These are phyloP conservation scores for Fusarium xyrophilum DNA, from an alignment of 2,329 filamentous ascomycete species.

Conservation along the genomic window DNA sequence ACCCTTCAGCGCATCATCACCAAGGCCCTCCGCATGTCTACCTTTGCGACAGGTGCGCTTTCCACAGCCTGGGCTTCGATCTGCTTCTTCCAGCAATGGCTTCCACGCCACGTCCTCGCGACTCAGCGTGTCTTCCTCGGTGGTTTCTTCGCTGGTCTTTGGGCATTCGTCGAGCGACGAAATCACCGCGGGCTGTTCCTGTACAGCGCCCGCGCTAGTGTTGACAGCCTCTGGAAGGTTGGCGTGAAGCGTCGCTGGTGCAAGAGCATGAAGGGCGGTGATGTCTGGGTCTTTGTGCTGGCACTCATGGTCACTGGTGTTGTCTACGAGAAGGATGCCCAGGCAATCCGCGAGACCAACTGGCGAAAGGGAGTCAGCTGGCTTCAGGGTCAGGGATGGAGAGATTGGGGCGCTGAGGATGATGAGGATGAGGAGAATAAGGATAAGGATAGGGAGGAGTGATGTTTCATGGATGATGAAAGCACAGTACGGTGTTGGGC, in stretches of 20 bases:
- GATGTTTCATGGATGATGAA: conserved; percentile 32
- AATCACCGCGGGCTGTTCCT: conserved; percentile 74
- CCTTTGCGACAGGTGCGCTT: conserved; percentile 79
- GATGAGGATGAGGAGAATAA: conserved; percentile 53
- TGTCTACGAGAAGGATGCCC: conserved; percentile 75
- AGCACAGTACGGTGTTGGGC: conserved; percentile 27
- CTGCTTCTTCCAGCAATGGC: conserved; percentile 83
- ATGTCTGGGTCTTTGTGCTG: conserved; percentile 82
- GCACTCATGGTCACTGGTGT: conserved; percentile 80
- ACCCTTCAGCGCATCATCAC: conserved; percentile 71
- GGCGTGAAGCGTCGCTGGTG: conserved; percentile 91
- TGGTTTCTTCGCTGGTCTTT: conserved; percentile 83
- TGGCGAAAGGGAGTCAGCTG: conserved; percentile 77
- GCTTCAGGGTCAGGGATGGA: conserved; percentile 77
- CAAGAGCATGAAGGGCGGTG: conserved; percentile 80
- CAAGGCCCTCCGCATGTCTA: conserved; percentile 74
- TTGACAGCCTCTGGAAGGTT: conserved; percentile 90
- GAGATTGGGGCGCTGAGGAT: conserved; percentile 67
- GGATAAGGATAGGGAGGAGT: conserved; percentile 44
- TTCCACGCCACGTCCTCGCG: conserved; percentile 77
- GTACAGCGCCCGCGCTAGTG: conserved; percentile 77
- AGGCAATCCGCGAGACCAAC: conserved; percentile 69
- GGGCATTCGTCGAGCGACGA: conserved; percentile 77
- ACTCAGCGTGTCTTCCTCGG: conserved; percentile 90
- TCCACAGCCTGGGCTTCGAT: conserved; percentile 88